These are phyloP conservation scores for Corchorus olitorius DNA, from an alignment of 345 rosid genomes.

Conservation along the genomic window DNA sequence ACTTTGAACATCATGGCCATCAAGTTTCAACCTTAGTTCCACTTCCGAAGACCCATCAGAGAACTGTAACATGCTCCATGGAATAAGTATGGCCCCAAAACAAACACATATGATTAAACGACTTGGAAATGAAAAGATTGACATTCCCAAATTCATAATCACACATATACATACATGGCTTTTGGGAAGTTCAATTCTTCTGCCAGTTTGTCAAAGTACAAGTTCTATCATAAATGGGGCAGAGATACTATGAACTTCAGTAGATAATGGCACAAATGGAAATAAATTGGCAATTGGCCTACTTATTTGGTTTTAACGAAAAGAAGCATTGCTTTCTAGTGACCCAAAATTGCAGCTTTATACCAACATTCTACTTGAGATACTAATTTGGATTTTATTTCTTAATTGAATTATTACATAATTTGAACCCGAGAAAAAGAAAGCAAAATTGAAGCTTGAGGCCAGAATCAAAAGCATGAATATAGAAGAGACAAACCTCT, in stretches of 20 bases:
- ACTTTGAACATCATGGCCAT: slow-evolving; percentile 37
- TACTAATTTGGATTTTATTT: neutral
- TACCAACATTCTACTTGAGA: neutral
- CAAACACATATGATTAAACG: neutral
- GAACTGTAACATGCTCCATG: slow-evolving; percentile 54
- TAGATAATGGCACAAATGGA: neutral
- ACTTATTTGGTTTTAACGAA: neutral
- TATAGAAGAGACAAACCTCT: neutral
- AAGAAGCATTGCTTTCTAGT: neutral
- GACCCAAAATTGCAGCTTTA: neutral
- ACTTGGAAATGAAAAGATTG: neutral
- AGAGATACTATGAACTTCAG: neutral
- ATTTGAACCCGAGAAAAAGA: neutral
- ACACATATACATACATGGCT: neutral
- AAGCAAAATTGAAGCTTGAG: neutral
- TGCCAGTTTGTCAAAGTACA: neutral
- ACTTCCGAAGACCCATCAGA: slow-evolving; percentile 74
- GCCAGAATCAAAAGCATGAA: neutral
- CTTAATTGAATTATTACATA: neutral
- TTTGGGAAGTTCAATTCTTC: neutral
- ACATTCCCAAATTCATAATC: slow-evolving; percentile 4
- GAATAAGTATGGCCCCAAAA: neutral
- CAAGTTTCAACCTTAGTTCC: slow-evolving; percentile 66
- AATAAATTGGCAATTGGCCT: neutral
- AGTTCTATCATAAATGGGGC: neutral